Base-by-base conservation (phyloP, 139 green algal genomes). In the Volvox africanus region DNA sequence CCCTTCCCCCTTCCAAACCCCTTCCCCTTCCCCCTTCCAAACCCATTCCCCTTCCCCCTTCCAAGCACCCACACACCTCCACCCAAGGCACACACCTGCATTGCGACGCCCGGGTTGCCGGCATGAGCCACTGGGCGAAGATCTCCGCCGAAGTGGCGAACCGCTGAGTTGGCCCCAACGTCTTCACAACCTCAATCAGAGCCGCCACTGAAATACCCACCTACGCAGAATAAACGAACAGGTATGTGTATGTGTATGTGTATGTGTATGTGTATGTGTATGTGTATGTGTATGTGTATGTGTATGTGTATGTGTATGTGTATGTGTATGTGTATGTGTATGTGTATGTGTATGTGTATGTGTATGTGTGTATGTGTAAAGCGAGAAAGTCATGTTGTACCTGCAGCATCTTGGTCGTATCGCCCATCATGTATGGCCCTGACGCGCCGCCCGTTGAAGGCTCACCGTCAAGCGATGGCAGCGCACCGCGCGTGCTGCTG, bases 41-140 rank as follows among this genome's bases (percentile, higher is more conserved):
- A n/a, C n/a, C n/a, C n/a, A n/a, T n/a, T n/a, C n/a, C n/a, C n/a
- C n/a, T n/a, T n/a, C n/a, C n/a, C n/a, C n/a, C n/a, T n/a, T n/a
- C n/a, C n/a, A n/a, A n/a, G n/a, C n/a, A n/a, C n/a, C n/a, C n/a
- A n/a, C n/a, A n/a, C n/a, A n/a, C n/a, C n/a, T n/a, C n/a, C n/a
- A n/a, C n/a, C n/a, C n/a, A n/a, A n/a, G n/a, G n/a, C 37, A 26
- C 61, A 35, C 33, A 81, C 84, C 84, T 82, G 85, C 85, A 89
- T n/a, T 55, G 28, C 9, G 24, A 44, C 17, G 0, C 19, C 20
- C 44, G 68, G 3, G 85, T 89, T 69, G 85, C 37, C 37, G 85
- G 85, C 85, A 73, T 12, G 36, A 89, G 69, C 69, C 69, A 89
- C 0, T 73, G 68, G 14, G 26, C 26, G 13, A 67, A 17, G 20